A percentile compares a stretch with the other conserved stretches of the same genome.
phyloP scores from a whole-genome alignment of 2,329 filamentous ascomycete species.

The Sclerotinia subarctica region DNA sequence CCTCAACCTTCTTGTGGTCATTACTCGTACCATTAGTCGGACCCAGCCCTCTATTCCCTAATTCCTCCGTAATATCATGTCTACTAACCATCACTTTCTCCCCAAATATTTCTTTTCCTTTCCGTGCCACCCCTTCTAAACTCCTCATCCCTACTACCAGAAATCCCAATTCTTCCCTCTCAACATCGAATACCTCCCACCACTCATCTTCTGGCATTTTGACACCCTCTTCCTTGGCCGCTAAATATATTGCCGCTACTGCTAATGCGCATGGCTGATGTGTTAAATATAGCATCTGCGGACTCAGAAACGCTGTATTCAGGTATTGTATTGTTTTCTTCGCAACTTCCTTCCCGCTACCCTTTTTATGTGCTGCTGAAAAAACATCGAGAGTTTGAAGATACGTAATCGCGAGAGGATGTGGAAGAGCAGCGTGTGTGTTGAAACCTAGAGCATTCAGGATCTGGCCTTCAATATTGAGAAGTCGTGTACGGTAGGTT shows the following conservation, averaged over 20 bases:
- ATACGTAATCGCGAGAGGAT: conserved; percentile 85
- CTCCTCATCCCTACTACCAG: conserved; percentile 83
- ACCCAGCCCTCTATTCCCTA: not conserved
- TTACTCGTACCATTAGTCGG: not conserved
- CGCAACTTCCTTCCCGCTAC: conserved; percentile 52
- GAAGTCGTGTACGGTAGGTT: conserved; percentile 58
- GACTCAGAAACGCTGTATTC: conserved; percentile 82
- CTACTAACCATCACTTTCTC: conserved; percentile 30
- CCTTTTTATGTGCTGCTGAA: conserved; percentile 28
- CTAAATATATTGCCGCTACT: conserved; percentile 86
- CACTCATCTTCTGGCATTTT: conserved; percentile 82
- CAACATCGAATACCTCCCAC: conserved; percentile 98
- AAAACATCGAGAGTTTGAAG: conserved; percentile 81
- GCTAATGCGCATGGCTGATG: conserved; percentile 86
- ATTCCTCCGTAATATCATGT: conserved; percentile 28
- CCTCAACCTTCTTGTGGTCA: not conserved
- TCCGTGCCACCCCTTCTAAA: conserved; percentile 55
- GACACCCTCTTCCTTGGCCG: conserved; percentile 70
- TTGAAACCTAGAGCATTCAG: conserved; percentile 76
- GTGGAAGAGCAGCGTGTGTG: conserved; percentile 79
- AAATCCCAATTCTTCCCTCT: conserved; percentile 91
- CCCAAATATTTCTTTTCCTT: conserved; percentile 30
- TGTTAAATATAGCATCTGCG: conserved; percentile 85
- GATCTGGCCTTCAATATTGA: conserved; percentile 74
- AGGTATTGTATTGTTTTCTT: conserved; percentile 69